These are phyloP conservation scores for Peronospora destructor DNA, from an alignment of 352 stramenopile genomes.

Conservation along the genomic window DNA sequence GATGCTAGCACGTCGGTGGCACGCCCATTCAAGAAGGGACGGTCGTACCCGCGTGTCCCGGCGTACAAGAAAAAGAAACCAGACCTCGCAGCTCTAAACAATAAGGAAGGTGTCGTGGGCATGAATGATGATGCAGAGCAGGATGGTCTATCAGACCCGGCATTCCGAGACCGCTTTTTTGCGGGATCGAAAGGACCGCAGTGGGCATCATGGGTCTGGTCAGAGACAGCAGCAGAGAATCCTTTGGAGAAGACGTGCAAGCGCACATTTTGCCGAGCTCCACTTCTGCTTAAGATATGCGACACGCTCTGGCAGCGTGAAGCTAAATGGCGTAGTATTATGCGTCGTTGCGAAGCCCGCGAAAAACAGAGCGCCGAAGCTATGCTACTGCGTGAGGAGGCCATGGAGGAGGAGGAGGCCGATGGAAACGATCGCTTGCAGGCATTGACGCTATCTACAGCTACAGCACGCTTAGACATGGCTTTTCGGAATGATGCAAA, in stretches of 20 bases:
- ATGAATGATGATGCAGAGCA: slow-evolving; percentile 35
- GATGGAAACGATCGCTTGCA: slow-evolving; percentile 34
- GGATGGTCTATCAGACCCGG: slow-evolving; percentile 52
- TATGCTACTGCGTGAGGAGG: slow-evolving; percentile 60
- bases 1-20: slow-evolving; percentile 59
- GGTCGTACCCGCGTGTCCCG: slow-evolving; percentile 47
- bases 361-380: slow-evolving; percentile 56
- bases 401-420: slow-evolving; percentile 54
- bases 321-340: slow-evolving; percentile 55
- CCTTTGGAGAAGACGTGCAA: slow-evolving; percentile 54
- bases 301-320: slow-evolving; percentile 57
- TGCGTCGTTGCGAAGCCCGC: slow-evolving; percentile 39
- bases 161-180: slow-evolving; percentile 63
- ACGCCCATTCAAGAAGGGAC: slow-evolving; percentile 66
- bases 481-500: slow-evolving; percentile 29
- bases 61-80: slow-evolving; percentile 39
- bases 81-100: slow-evolving; percentile 18
- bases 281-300: slow-evolving; percentile 45
- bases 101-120: slow-evolving; percentile 29
- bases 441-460: slow-evolving; percentile 31
- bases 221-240: slow-evolving; percentile 38
- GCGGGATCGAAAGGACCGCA: slow-evolving; percentile 38
- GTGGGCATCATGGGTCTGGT: slow-evolving; percentile 73
- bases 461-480: slow-evolving; percentile 36
- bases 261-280: slow-evolving; percentile 51